phyloP scores from a whole-genome alignment of 1,139 yeast species.

The Candida anutae region DNA sequence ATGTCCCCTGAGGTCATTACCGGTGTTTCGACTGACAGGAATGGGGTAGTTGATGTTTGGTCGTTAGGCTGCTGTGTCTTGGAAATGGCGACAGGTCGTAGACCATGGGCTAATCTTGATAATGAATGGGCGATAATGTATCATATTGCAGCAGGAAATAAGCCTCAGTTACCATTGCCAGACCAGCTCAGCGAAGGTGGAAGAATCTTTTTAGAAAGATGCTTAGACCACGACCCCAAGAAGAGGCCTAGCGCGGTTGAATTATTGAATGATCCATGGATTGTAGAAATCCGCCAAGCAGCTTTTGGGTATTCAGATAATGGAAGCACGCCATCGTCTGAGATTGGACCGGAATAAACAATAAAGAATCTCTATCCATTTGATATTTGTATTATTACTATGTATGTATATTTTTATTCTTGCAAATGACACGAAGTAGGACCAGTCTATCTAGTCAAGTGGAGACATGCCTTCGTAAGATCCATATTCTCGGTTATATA shows the following conservation, averaged over 20 bases:
- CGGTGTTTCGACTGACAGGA: constrained; percentile 58
- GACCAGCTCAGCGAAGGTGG: constrained; percentile 79
- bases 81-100: constrained; percentile 76
- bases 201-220: constrained; percentile 57
- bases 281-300: constrained; percentile 58
- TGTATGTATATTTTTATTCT: too few relatives aligned
- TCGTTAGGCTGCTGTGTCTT: constrained; percentile 75
- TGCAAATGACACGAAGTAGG: too few relatives aligned
- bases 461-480: too few relatives aligned
- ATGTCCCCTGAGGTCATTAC: constrained; percentile 98
- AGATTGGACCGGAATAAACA: constrained; percentile 12
- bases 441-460: too few relatives aligned
- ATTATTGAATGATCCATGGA: constrained; percentile 86
- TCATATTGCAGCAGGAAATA: constrained; percentile 93
- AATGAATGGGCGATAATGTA: constrained; percentile 99
- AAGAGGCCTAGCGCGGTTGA: constrained; percentile 79
- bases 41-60: constrained; percentile 80
- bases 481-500: too few relatives aligned
- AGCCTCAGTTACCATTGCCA: constrained; percentile 73
- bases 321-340: constrained; percentile 35
- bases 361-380: too few relatives aligned
- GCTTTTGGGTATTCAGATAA: constrained; percentile 49
- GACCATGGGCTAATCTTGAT: constrained; percentile 89
- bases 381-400: too few relatives aligned
- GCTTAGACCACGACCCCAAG: constrained; percentile 77